Percentiles rank a stretch among this genome's conserved stretches.
These are phyloP conservation scores for Leishmania arabica DNA, from an alignment of 208 protist genomes.

Conservation along the genomic window DNA sequence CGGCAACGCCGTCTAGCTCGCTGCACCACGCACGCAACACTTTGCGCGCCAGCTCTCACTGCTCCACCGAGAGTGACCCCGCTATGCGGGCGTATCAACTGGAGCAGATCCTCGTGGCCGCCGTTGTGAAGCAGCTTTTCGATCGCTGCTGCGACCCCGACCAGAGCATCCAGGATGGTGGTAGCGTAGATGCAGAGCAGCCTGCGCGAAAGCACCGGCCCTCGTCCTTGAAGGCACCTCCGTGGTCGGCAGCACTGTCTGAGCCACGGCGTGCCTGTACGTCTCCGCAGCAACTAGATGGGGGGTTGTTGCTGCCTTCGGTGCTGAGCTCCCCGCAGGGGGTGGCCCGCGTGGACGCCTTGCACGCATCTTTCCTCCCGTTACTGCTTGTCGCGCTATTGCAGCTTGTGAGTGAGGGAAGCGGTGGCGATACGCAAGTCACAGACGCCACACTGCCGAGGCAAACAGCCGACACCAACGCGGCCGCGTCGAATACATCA, in stretches of 20 bases:
- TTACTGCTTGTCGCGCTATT: conserved; percentile 20
- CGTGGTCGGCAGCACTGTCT: conserved; percentile 8
- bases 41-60: background rate
- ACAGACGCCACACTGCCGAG: background rate
- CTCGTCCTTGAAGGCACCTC: conserved; percentile 7
- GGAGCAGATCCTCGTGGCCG: background rate
- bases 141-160: background rate
- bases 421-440: background rate
- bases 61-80: background rate
- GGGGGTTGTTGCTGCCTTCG: background rate
- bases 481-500: background rate
- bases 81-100: background rate
- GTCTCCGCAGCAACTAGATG: background rate
- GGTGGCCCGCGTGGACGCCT: conserved; percentile 17
- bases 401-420: background rate
- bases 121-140: background rate
- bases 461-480: background rate
- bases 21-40: background rate
- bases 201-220: background rate
- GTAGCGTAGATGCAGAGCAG: background rate
- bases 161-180: background rate
- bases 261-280: background rate
- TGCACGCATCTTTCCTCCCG: conserved; percentile 23
- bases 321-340: conserved; percentile 10
- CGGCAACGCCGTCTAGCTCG: background rate